These are phyloP conservation scores for Eutrema japonicum DNA, from an alignment of 345 rosid genomes.

Conservation along the genomic window DNA sequence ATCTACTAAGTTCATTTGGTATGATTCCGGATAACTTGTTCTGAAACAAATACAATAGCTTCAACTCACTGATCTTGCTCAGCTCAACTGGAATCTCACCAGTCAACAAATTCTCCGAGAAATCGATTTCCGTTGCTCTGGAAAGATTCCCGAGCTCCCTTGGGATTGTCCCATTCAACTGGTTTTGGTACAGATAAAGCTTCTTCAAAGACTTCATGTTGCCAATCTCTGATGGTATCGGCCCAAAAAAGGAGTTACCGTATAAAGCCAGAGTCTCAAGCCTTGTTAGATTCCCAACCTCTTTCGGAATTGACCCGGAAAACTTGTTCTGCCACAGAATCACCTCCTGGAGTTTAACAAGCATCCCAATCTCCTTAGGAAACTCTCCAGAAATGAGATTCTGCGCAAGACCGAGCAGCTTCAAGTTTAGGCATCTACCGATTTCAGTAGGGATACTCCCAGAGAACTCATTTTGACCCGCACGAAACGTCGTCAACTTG, in stretches of 20 bases:
- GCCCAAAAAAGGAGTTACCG: slow-evolving; percentile 69
- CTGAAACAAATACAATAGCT: slow-evolving; percentile 72
- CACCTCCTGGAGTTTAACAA: slow-evolving; percentile 61
- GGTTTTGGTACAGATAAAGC: slow-evolving; percentile 82
- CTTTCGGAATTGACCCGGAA: slow-evolving; percentile 69
- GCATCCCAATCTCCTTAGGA: slow-evolving; percentile 82
- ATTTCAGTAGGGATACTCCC: slow-evolving; percentile 79
- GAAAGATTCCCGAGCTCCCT: slow-evolving; percentile 82
- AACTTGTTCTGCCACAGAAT: slow-evolving; percentile 75
- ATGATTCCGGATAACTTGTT: slow-evolving; percentile 79
- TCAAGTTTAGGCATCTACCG: slow-evolving; percentile 66
- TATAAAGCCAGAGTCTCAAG: slow-evolving; percentile 73
- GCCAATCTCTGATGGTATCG: slow-evolving; percentile 72
- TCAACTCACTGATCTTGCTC: slow-evolving; percentile 61
- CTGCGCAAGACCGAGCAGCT: slow-evolving; percentile 85
- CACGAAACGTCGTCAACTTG: slow-evolving; percentile 61
- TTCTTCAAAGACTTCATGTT: slow-evolving; percentile 64
- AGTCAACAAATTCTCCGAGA: slow-evolving; percentile 74
- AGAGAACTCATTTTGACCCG: slow-evolving; percentile 80
- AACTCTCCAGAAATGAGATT: slow-evolving; percentile 68
- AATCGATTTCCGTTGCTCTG: slow-evolving; percentile 70
- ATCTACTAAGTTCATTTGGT: slow-evolving; percentile 65
- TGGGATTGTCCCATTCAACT: slow-evolving; percentile 84
- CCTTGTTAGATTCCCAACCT: slow-evolving; percentile 69
- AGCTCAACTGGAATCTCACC: slow-evolving; percentile 84